These are phyloP conservation scores for Baudoinia panamericana DNA, from an alignment of 495 filamentous ascomycete species.

Conservation along the genomic window DNA sequence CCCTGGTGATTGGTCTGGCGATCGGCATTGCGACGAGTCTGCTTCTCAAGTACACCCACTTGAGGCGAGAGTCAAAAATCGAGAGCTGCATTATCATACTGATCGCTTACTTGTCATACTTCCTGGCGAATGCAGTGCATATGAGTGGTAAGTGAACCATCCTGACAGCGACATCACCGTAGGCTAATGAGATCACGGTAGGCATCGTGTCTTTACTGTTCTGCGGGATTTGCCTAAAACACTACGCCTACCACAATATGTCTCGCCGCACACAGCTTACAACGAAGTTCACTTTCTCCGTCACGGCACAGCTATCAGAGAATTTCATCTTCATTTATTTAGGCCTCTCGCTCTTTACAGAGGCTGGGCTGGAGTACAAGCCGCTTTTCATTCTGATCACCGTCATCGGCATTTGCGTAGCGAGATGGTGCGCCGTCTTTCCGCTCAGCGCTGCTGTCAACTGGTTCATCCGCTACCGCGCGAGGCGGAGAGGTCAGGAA, in stretches of 20 bases:
- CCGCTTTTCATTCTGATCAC: constrained; percentile 92
- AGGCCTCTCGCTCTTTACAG: constrained; percentile 85
- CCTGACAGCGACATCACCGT: neutral
- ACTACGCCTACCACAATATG: constrained; percentile 99
- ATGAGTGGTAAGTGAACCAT: constrained; percentile 64
- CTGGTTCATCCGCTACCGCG: constrained; percentile 84
- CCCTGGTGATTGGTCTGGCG: constrained; percentile 71
- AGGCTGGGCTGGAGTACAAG: constrained; percentile 74
- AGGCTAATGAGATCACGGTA: constrained; percentile 26
- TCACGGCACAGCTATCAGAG: constrained; percentile 87
- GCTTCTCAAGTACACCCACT: constrained; percentile 80
- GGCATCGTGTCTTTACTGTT: constrained; percentile 94
- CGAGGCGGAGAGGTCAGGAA: constrained; percentile 61
- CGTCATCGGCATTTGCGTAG: constrained; percentile 77
- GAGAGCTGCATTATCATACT: constrained; percentile 90
- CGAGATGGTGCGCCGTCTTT: constrained; percentile 87
- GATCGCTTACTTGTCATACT: constrained; percentile 91
- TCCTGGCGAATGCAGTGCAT: constrained; percentile 85
- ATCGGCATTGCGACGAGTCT: constrained; percentile 80
- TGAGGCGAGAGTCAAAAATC: constrained; percentile 85
- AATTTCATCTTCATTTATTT: constrained; percentile 99
- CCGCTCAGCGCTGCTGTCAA: constrained; percentile 84
- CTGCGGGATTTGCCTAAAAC: constrained; percentile 95
- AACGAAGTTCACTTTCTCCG: constrained; percentile 94
- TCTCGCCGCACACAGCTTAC: constrained; percentile 92